These are phyloP conservation scores for Berkeleyomyces rouxiae DNA, from an alignment of 2,329 filamentous ascomycete species.

Conservation along the genomic window DNA sequence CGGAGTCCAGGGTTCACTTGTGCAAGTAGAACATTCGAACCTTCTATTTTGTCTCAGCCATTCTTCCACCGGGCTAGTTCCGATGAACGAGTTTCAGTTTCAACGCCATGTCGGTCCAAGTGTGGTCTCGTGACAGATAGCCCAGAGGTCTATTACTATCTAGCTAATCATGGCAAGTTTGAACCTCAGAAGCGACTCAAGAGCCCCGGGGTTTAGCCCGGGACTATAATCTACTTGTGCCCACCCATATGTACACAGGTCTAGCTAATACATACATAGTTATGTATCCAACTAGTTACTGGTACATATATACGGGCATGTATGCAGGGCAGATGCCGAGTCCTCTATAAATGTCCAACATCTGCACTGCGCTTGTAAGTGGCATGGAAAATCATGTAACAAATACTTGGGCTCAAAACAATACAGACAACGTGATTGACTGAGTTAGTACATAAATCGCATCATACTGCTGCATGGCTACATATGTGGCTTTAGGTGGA, in stretches of 20 bases:
- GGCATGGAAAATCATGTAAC: neutral
- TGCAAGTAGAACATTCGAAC: neutral
- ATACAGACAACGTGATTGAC: neutral
- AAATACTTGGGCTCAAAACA: neutral
- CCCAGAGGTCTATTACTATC: too few species aligned
- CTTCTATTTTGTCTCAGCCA: neutral
- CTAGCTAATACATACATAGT: neutral
- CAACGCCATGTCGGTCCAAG: neutral
- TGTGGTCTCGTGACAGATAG: neutral
- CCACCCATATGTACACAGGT: too few species aligned
- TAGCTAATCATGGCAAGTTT: too few species aligned
- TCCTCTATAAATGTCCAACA: neutral
- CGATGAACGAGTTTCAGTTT: neutral
- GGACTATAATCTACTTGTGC: neutral
- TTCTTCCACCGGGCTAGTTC: neutral
- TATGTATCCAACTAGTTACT: too few species aligned
- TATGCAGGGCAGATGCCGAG: neutral
- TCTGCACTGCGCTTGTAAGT: neutral
- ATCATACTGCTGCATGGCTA: neutral
- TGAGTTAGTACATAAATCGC: neutral
- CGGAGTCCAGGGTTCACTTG: neutral
- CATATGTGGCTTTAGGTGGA: neutral
- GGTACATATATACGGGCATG: neutral
- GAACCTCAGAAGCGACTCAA: neutral
- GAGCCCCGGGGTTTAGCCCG: neutral